These are phyloP conservation scores for Aspergillus cejpii DNA, from an alignment of 2,329 filamentous ascomycete genomes.

Conservation along the genomic window DNA sequence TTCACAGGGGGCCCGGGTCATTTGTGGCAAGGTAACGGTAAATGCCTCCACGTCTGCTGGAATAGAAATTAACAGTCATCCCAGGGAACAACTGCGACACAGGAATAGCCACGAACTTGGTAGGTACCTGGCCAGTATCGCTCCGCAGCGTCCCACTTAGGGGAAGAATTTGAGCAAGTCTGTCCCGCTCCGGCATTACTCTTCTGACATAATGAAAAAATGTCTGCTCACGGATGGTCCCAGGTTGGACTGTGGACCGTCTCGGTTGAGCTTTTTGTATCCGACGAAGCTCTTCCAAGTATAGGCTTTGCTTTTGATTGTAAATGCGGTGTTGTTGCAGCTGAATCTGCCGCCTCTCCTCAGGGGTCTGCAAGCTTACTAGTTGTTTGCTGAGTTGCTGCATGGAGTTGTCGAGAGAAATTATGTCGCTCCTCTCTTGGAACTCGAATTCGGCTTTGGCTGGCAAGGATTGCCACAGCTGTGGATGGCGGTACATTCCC, in stretches of 20 bases:
- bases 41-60: too few species aligned
- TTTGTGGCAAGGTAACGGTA: too few species aligned
- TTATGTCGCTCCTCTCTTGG: conserved; percentile 6
- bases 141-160: conserved; percentile 5
- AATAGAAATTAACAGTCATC: too few species aligned
- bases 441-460: conserved; percentile 16
- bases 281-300: conserved; percentile 6
- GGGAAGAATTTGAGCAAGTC: conserved; percentile 5
- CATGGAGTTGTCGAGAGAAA: conserved; percentile 6
- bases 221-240: conserved; percentile 2
- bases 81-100: too few species aligned
- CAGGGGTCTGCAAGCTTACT: not conserved
- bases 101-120: too few species aligned
- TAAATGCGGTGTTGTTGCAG: conserved; percentile 5
- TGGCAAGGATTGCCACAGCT: conserved; percentile 12
- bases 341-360: conserved; percentile 7
- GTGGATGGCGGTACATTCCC: conserved; percentile 10
- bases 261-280: conserved; percentile 3
- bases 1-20: too few species aligned
- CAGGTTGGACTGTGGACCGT: not conserved
- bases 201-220: conserved; percentile 10
- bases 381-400: conserved; percentile 5
- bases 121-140: conserved; percentile 4
- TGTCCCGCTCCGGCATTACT: conserved; percentile 10
- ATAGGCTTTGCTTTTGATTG: conserved; percentile 8